Base-by-base conservation (phyloP, 1,284 basidiomycete species). In the Ceratobasidium theobromae region DNA sequence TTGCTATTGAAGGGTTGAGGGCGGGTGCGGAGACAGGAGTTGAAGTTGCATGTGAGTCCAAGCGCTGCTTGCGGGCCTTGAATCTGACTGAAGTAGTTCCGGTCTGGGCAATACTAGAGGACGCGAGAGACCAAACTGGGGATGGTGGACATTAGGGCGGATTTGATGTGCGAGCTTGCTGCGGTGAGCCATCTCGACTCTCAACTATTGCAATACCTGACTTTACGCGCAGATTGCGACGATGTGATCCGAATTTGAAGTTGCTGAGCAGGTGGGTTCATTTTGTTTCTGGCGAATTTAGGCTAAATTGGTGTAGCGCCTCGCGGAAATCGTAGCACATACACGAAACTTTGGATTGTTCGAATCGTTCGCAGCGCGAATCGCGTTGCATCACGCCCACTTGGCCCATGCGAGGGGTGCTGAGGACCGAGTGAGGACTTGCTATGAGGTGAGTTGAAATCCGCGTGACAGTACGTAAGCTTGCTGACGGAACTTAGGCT, bases 361-460 rank as follows among this genome's bases (percentile, higher is more conserved):
- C 71, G 69, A 74, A 9, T 67, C 75, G 0, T 90, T 86, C 71
- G 78, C 84, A 1, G 79, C 84, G 0, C 83, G 86, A 4, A 83
- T 90, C 14, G 80, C 86, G 1, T 77, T 72, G 3, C 82, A 86
- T 67, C 82, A 88, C 68, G 88, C 84, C 0, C 87, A 90, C 68
- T 80, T 91, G 21, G 84, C 87, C 6, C 88, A 91, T 72, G 83
- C 86, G 3, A 72, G 80, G 14, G 78, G 79, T 4, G 76, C 79
- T 14, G 55, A 41, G 14, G 76, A 78, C 11, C 79, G 82, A 1
- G 88, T 88, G 16, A 70, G 78, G 45, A 76, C 79, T 32, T 88
- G 86, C 67, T 91, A 90, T n/a, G 48, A 64, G 46, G 58, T 52
- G 14, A 40, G 35, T 73, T 16, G 16, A 38, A n/a, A n/a, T n/a